Evolutionary conservation across 176 grass and related monocot genomes (phyloP).

Genomic region (Pontederia crassipes): DNA sequence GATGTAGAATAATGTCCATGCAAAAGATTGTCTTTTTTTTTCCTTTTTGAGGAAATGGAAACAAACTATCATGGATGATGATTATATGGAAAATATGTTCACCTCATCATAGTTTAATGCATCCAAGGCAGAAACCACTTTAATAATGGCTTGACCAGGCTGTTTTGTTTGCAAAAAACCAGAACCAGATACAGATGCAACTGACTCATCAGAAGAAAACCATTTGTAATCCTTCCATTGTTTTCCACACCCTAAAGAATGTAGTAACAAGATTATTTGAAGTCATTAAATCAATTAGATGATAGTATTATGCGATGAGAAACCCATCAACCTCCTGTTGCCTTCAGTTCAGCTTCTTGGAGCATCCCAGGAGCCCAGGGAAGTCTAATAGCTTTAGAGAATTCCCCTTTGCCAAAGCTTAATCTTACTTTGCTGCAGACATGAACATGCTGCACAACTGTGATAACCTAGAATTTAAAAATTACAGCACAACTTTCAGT

Average conservation of each 20-base stretch:
- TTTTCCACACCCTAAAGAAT: constrained; percentile 64
- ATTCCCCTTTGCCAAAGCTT: constrained; percentile 41
- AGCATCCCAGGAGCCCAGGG: constrained; percentile 76
- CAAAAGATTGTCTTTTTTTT: too few species aligned
- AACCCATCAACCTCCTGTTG: constrained; percentile 57
- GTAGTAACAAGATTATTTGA: constrained; percentile 13
- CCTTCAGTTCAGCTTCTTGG: constrained; percentile 66
- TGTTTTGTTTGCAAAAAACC: constrained; percentile 42
- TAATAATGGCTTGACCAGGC: constrained; percentile 71
- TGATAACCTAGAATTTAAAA: constrained; percentile 62
- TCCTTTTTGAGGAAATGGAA: not conserved
- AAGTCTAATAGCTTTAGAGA: constrained; percentile 46
- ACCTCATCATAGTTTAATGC: constrained; percentile 82
- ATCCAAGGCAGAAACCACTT: constrained; percentile 69
- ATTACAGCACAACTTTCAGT: not conserved
- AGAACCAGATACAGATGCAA: constrained; percentile 63
- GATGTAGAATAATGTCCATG: too few species aligned
- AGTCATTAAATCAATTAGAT: constrained; percentile 25
- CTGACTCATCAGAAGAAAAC: constrained; percentile 58
- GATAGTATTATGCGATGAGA: constrained; percentile 19
- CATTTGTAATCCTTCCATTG: constrained; percentile 57
- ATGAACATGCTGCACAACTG: constrained; percentile 72
- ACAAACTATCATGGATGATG: not conserved
- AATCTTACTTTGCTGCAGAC: constrained; percentile 84
- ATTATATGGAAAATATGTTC: constrained; percentile 20